Conservation (phyloP, 2,329 filamentous ascomycete genomes). For the Cercospora brassicicola region DNA sequence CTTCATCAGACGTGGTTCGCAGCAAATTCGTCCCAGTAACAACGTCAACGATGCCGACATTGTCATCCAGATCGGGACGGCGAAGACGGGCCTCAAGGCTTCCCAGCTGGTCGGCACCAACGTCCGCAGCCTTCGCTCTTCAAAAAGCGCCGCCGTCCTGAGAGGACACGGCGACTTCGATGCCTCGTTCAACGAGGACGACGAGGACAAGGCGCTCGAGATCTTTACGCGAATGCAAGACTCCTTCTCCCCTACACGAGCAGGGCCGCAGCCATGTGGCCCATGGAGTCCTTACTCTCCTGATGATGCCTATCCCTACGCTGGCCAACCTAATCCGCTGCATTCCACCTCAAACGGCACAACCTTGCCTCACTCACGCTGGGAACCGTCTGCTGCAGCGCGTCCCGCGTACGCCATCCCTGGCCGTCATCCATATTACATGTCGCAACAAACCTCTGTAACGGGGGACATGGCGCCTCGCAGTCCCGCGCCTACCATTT, state of each 20-base stretch:
- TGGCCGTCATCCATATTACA: slow-evolving; percentile 42
- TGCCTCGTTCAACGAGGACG: neutral
- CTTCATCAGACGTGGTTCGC: slow-evolving; percentile 13
- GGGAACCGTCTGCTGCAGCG: slow-evolving; percentile 42
- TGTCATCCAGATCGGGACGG: slow-evolving; percentile 23
- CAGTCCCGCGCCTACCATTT: slow-evolving; percentile 39
- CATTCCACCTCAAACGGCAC: slow-evolving; percentile 13
- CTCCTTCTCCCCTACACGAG: slow-evolving; percentile 11
- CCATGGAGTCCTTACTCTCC: slow-evolving; percentile 24
- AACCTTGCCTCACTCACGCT: slow-evolving; percentile 21
- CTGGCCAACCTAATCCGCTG: slow-evolving; percentile 18
- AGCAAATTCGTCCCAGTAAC: slow-evolving; percentile 8
- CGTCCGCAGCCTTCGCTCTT: slow-evolving; percentile 10
- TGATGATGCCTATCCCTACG: slow-evolving; percentile 24
- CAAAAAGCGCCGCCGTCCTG: slow-evolving; percentile 3
- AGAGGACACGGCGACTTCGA: neutral
- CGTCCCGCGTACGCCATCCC: slow-evolving; percentile 48
- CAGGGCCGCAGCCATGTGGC: slow-evolving; percentile 9
- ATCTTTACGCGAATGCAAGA: slow-evolving; percentile 22
- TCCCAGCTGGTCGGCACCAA: slow-evolving; percentile 22
- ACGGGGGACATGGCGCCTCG: slow-evolving; percentile 46
- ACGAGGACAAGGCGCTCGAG: slow-evolving; percentile 19
- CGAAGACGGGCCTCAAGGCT: slow-evolving; percentile 24
- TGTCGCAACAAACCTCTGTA: slow-evolving; percentile 50
- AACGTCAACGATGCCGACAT: slow-evolving; percentile 18